Evolutionary conservation across 148 eudicot genomes (phyloP), one percentile per base, ranked within the genome.

Genomic region (Talinum fruticosum): DNA sequence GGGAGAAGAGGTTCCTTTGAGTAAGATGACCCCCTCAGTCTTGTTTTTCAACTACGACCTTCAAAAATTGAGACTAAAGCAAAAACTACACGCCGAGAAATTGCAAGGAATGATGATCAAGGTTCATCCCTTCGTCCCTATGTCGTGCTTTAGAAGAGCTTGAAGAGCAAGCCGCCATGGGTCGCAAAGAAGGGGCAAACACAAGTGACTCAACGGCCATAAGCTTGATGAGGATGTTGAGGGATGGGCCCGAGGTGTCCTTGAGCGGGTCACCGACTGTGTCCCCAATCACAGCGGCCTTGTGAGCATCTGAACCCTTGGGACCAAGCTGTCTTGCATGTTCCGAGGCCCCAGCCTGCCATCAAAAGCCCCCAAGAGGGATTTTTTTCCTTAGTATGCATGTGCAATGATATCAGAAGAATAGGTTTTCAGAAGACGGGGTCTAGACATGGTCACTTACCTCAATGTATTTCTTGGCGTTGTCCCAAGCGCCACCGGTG

Each of bases 201-300:
- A 94, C 98, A 29, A 94, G 87, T 1, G 98, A 94, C 78, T 94
- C 98, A 0, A 94, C 98, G 6, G 98, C 98, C 98, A 94, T 94
- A 1, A 94, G 93, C 91, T 94, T 94, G 83, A 94, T 92, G 47
- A 94, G 86, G 76, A 94, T 94, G 91, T 94, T 94, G 51, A 94
- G 83, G 1, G 98, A 89, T 47, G 98, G 97, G 29, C 98, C 98
- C 6, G 98, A 94, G 64, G 98, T 94, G 87, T 94, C 98, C 89
- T 94, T 94, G 29, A 94, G 90, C 16, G 98, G 98, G 84, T 94
- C 98, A 26, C 98, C 98, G 10, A 93, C 83, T 15, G 97, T 93
- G 88, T 93, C 97, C 23, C 97, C 97, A 4, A 93, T 93, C 66
- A 93, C 97, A 29, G 97, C 97, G 30, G 97, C 97, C 83, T 93